Evolutionary conservation across 257 asterid species (phyloP), one percentile per base, ranked within the genome.

Genomic region (Marsdenia floribunda): DNA sequence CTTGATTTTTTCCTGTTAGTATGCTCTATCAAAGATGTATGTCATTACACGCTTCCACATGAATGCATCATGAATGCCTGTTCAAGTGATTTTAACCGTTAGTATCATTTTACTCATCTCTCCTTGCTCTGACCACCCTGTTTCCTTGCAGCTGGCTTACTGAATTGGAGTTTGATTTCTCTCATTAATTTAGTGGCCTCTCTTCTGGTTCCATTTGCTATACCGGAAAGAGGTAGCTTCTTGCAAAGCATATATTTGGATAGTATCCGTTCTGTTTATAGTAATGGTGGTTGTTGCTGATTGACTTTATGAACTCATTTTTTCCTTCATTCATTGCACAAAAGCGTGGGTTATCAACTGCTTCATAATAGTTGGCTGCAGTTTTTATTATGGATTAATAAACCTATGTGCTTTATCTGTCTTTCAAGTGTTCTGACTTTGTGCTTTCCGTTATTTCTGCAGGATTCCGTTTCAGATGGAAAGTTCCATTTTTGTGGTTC

Each of bases 111-210:
- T 73, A 33, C 63, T n/a, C 22, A 5, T 61, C 47, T 58, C 69
- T 59, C 10, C 37, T 46, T 77, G 59, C 12, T 49, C 73, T 71
- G 42, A 74, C 50, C 46, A 37, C 42, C 40, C 33, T 50, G 72
- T 72, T 78, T 73, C 64, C 54, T 78, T 87, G 88, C 97, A 91
- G 97, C 89, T 83, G 91, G 88, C 19, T 76, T 90, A 68, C 84
- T 87, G 82, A 83, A 87, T 75, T 88, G 97, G 97, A 90, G 94
- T 81, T 83, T 91, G 89, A 87, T 91, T 78, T 90, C 91, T 77
- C 71, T 91, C 68, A 70, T 91, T 82, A 82, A 87, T 85, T 71
- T 91, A 84, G 87, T 84, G 81, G 85, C 90, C 78, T 91, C 94
- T 77, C 90, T 91, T 77, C 64, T 88, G 22, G 71, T 91, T 75